phyloP scores from a whole-genome alignment of 495 filamentous ascomycete genomes.

The Xylaria scruposa region DNA sequence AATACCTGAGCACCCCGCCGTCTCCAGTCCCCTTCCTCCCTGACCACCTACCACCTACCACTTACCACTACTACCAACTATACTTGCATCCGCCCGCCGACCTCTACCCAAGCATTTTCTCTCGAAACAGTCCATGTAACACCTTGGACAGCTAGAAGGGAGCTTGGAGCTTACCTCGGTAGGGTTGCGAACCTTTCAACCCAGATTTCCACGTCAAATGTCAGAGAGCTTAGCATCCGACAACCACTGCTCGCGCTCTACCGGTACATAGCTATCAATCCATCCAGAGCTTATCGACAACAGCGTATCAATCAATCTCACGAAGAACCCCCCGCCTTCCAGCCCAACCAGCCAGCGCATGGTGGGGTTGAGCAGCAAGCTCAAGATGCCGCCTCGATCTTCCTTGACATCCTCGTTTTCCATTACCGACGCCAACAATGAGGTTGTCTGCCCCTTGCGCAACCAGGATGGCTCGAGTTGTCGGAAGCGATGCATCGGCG shows the following conservation, averaged over 20 bases:
- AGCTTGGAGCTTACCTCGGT: constrained; percentile 40
- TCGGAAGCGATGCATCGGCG: constrained; percentile 95
- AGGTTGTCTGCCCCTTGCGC: constrained; percentile 94
- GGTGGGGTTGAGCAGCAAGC: constrained; percentile 55
- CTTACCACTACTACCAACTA: no score
- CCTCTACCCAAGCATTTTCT: constrained; percentile 30
- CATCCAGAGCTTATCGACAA: constrained; percentile 41
- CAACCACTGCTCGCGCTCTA: background rate
- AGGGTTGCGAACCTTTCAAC: constrained; percentile 30
- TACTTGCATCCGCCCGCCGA: constrained; percentile 18
- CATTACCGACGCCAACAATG: constrained; percentile 88
- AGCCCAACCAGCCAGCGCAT: constrained; percentile 50
- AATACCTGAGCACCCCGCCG: constrained; percentile 3
- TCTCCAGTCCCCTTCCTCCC: constrained; percentile 10
- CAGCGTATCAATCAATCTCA: constrained; percentile 46
- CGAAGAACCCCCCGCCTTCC: constrained; percentile 41
- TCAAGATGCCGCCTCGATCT: constrained; percentile 82
- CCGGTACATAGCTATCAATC: constrained; percentile 33
- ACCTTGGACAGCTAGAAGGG: constrained; percentile 34
- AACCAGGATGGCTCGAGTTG: constrained; percentile 98
- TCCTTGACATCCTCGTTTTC: constrained; percentile 90
- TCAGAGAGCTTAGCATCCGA: constrained; percentile 30
- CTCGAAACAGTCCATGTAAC: constrained; percentile 59
- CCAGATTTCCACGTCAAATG: constrained; percentile 28
- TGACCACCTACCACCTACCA: background rate